Percentiles rank a stretch among this genome's conserved stretches.
Conservation (phyloP, 352 stramenopile species). For the Lagenidium sp. region DNA sequence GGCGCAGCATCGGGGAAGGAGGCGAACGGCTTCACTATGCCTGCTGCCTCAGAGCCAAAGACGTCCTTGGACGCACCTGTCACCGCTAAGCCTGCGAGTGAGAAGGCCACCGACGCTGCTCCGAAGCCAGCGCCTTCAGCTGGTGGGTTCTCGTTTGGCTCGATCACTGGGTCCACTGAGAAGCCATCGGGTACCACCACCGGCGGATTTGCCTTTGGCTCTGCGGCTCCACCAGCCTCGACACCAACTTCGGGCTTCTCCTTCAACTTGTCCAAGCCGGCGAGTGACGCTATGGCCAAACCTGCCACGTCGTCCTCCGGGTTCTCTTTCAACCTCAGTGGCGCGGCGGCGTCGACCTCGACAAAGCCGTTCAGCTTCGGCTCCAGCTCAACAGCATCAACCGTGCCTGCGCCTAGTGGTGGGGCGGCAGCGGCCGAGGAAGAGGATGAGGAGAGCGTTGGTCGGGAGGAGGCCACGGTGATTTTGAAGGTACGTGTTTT, state of each 20-base stretch:
- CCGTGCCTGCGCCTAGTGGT: conserved; percentile 8
- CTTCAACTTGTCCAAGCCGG: conserved; percentile 16
- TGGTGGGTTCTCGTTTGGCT: conserved; percentile 32
- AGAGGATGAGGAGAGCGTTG: conserved; percentile 75
- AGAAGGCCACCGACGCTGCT: conserved; percentile 1
- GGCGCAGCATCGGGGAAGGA: no score
- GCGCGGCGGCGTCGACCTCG: not conserved
- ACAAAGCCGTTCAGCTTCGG: conserved; percentile 12
- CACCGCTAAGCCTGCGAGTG: not conserved
- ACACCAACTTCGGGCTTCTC: conserved; percentile 17
- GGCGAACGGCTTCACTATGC: no score
- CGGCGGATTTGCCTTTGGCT: conserved; percentile 38
- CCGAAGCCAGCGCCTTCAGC: conserved; percentile 10
- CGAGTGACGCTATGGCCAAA: not conserved
- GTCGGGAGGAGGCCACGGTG: conserved; percentile 75
- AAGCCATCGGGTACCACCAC: conserved; percentile 8
- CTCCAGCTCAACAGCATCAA: conserved; percentile 8
- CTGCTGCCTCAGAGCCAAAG: no score
- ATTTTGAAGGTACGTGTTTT: conserved; percentile 84
- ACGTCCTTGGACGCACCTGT: not conserved
- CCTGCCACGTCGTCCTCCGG: conserved; percentile 1
- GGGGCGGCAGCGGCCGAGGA: conserved; percentile 15
- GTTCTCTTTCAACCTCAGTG: conserved; percentile 13
- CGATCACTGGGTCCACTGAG: conserved; percentile 13
- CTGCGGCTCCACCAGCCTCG: conserved; percentile 6